A percentile compares a stretch with the other conserved stretches of the same genome.
phyloP scores from a whole-genome alignment of 2,329 filamentous ascomycete species.

The Neonectria punicea region DNA sequence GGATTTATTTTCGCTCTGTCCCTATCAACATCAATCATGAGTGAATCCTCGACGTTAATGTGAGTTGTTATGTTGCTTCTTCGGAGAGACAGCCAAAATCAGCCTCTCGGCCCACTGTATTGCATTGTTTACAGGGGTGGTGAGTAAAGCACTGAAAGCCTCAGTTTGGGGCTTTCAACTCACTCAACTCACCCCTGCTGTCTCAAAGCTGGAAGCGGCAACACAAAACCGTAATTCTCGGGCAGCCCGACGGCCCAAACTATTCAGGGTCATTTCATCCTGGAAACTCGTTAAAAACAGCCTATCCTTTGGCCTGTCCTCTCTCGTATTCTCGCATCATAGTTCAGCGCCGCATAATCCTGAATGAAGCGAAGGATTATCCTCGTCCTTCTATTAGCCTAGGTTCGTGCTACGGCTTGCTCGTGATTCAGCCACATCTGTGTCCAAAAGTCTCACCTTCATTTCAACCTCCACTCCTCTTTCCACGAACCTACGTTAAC shows the following conservation, averaged over 20 bases:
- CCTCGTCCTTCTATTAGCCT: background rate
- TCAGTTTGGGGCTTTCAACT: background rate
- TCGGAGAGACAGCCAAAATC: background rate
- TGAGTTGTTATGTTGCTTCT: no score
- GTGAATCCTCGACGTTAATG: no score
- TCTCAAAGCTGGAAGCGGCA: background rate
- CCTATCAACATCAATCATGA: no score
- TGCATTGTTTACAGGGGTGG: background rate
- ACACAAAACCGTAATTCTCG: conserved; percentile 14
- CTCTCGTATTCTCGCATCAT: conserved; percentile 30
- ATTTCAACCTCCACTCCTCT: background rate
- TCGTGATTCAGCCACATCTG: background rate
- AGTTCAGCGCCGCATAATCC: conserved; percentile 24
- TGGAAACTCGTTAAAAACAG: background rate
- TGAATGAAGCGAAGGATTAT: background rate
- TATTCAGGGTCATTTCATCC: conserved; percentile 4
- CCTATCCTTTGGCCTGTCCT: conserved; percentile 5
- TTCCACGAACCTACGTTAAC: background rate
- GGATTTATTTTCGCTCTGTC: no score
- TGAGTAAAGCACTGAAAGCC: background rate
- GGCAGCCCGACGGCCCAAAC: conserved; percentile 4
- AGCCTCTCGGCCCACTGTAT: background rate
- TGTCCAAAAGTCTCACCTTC: background rate
- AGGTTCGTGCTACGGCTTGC: background rate
- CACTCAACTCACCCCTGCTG: background rate